phyloP scores from a whole-genome alignment of 768 basidiomycete species.

The Scleroderma bovista region DNA sequence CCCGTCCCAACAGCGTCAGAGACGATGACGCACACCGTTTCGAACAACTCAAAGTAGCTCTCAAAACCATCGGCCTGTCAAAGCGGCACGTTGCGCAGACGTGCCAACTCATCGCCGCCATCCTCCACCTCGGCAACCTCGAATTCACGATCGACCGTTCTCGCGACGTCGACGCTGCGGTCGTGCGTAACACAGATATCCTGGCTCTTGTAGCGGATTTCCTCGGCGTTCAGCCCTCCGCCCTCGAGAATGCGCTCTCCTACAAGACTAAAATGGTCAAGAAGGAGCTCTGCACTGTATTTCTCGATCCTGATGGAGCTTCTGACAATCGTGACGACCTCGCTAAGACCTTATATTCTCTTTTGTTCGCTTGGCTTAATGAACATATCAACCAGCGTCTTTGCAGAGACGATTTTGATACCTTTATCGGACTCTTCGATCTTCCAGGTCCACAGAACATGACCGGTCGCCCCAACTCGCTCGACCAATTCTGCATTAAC shows the following conservation, averaged over 20 bases:
- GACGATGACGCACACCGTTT: slow-evolving; percentile 86
- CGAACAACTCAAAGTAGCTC: slow-evolving; percentile 89
- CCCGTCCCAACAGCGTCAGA: slow-evolving; percentile 42
- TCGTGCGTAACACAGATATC: slow-evolving; percentile 80
- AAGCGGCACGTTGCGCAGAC: slow-evolving; percentile 94
- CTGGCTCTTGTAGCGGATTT: slow-evolving; percentile 88
- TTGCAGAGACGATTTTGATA: slow-evolving; percentile 87
- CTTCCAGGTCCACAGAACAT: slow-evolving; percentile 92
- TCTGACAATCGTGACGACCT: slow-evolving; percentile 92
- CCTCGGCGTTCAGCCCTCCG: slow-evolving; percentile 69
- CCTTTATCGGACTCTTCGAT: slow-evolving; percentile 91
- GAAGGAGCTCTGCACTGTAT: slow-evolving; percentile 96
- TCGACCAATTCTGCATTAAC: slow-evolving; percentile 96
- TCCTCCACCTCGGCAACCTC: slow-evolving; percentile 93
- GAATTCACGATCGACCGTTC: slow-evolving; percentile 82
- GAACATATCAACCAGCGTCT: slow-evolving; percentile 95
- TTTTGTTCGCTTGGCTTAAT: slow-evolving; percentile 94
- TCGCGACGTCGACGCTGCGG: slow-evolving; percentile 88
- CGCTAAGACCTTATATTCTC: slow-evolving; percentile 87
- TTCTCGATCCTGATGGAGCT: slow-evolving; percentile 91
- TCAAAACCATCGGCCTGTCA: slow-evolving; percentile 90
- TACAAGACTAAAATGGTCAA: slow-evolving; percentile 91
- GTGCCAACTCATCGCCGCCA: slow-evolving; percentile 91
- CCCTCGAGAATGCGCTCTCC: slow-evolving; percentile 75
- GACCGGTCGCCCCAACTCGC: slow-evolving; percentile 80